Evolutionary conservation across 1,139 yeast species (phyloP).

Genomic region (Blastobotrys capitulatus): DNA sequence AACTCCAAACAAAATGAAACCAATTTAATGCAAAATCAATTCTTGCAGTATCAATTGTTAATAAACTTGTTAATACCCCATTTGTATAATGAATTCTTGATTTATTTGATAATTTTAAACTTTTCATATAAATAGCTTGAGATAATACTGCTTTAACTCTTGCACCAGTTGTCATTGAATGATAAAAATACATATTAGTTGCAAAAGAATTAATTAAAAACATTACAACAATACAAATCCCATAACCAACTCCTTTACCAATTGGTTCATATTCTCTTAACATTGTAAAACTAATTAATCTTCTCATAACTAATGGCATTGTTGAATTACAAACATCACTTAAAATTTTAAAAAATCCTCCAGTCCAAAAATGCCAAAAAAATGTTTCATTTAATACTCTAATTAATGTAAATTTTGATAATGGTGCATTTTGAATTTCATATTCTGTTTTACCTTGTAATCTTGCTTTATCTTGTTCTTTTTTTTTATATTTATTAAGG

Average conservation of each 20-base stretch:
- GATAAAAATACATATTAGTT: constrained; percentile 58
- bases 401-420: constrained; percentile 41
- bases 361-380: constrained; percentile 43
- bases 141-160: constrained; percentile 62
- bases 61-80: constrained; percentile 65
- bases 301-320: constrained; percentile 45
- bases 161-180: constrained; percentile 60
- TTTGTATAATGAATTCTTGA: constrained; percentile 57
- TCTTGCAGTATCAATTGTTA: constrained; percentile 76
- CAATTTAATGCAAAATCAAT: constrained; percentile 71
- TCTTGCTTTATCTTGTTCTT: constrained; percentile 29
- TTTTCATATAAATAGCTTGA: constrained; percentile 60
- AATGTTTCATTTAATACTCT: constrained; percentile 53
- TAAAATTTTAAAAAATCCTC: constrained; percentile 40
- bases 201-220: constrained; percentile 46
- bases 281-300: constrained; percentile 45
- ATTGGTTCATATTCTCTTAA: constrained; percentile 15
- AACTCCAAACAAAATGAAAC: constrained; percentile 58
- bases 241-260: constrained; percentile 56
- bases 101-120: constrained; percentile 55
- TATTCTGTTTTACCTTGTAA: constrained; percentile 22
- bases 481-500: constrained; percentile 37
- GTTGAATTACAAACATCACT: constrained; percentile 50
- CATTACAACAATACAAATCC: constrained; percentile 48
- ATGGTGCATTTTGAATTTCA: constrained; percentile 23